Base-by-base conservation (phyloP, 371 early-diverging fungal species). In the Capillidium rhysosporum region DNA sequence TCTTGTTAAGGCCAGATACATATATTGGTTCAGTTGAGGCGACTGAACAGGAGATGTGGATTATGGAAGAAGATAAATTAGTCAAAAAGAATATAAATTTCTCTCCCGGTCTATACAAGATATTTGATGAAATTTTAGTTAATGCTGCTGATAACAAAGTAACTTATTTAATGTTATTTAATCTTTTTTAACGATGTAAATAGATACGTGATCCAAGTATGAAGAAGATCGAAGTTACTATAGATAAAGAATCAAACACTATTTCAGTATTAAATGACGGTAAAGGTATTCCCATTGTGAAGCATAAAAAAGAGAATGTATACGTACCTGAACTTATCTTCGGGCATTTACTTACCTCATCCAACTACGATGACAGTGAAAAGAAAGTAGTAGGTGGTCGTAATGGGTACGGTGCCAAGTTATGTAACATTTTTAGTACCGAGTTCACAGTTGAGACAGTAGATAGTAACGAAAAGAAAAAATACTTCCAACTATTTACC, bases 291-390 rank as follows among this genome's bases (percentile, higher is more conserved):
- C 99, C 99, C 0, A 75, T 99, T 34, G 83, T 90, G 52, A 82
- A 96, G 18, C 99, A 99, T 63, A 75, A 82, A 49, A 79, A 86
- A 49, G 98, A 99, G 62, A 72, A 84, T 9, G 79, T 95, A 18
- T 98, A 95, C 61, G 97, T 99, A 0, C 99, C 99, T 1, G 99
- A 99, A 62, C 76, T 99, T 49, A 99, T 99, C 52, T 99, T 99
- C 75, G 99, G 99, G 0, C 98, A 99, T 62, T 70, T 99, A 21
- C 69, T 99, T 46, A 99, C 99, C 0, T 92, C 93, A 20, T 92
- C 93, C 54, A 99, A 99, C 74, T 99, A 99, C 66, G 82, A 99
- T 65, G 99, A 99, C 65, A 68, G 78, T 24, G 91, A 99, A 64
- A 91, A 98, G 66, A 99, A 99, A 65, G 85, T 94, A 20, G 92